Base-by-base conservation (phyloP, 805 yeast species). In the Candida maesae region DNA sequence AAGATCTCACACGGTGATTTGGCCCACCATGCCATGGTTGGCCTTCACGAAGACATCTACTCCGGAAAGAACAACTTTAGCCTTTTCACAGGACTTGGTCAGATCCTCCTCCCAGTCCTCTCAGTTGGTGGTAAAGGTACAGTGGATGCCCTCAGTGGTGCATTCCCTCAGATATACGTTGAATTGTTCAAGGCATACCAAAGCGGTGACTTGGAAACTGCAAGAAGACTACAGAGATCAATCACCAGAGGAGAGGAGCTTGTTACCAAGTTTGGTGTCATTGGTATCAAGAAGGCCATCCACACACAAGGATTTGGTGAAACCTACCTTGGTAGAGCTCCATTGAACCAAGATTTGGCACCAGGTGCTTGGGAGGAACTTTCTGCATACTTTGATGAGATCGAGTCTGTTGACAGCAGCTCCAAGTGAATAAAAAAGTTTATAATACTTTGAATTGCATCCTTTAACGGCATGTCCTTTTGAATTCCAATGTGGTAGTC, bases 1-100 rank as follows among this genome's bases (percentile, higher is more conserved):
- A 76, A 76, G 58, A 59, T 74, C 46, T 68, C 78, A 6, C 74
- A 75, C 53, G 74, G 71, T 24, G 74, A 76, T 52, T 67, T 75
- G 27, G 63, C 76, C 17, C 67, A 67, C 36, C 71, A 72, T 51
- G 63, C 71, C 20, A 57, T 69, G 44, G 61, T 76, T 30, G 74
- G 75, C 2, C 59, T 66, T 19, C 66, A 68, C 51, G 65, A 68
- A 31, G 63, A 59, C 29, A 64, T 72, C 40, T 49, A 53, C 35
- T 51, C 56, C 23, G 56, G 55, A 16, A 41, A 50, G 36, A 66
- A 65, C 47, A 61, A 70, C 47, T 76, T 76, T 60, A 44, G 56
- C 21, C 56, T 67, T 26, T 66, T 72, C 49, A 68, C 78, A 8
- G 81, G 81, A 13, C 61, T 73, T 15, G 79, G 79, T 21, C 79